Conservation (phyloP, 352 stramenopile genomes). For the Phytophthora parvispora region DNA sequence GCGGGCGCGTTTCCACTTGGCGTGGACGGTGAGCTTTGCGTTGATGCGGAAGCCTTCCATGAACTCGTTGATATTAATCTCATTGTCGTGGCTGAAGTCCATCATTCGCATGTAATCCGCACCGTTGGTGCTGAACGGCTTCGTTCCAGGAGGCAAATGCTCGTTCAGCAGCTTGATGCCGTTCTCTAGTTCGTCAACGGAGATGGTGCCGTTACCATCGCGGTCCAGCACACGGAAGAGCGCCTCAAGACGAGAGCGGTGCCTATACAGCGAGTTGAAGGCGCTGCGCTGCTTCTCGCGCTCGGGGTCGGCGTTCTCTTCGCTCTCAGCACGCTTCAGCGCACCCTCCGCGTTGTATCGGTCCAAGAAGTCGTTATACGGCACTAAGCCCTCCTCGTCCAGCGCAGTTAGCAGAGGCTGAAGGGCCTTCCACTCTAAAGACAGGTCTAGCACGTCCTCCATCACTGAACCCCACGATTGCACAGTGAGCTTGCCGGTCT, state of each 20-base stretch:
- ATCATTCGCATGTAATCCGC: slow-evolving; percentile 89
- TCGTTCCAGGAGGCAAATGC: slow-evolving; percentile 71
- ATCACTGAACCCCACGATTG: slow-evolving; percentile 71
- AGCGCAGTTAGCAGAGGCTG: slow-evolving; percentile 82
- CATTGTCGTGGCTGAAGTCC: slow-evolving; percentile 88
- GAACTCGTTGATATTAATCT: slow-evolving; percentile 94
- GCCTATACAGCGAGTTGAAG: slow-evolving; percentile 88
- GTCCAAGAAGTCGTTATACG: slow-evolving; percentile 79
- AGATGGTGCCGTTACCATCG: slow-evolving; percentile 88
- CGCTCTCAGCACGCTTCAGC: slow-evolving; percentile 24
- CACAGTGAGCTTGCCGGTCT: slow-evolving; percentile 57
- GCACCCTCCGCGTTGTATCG: slow-evolving; percentile 80
- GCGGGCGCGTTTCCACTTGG: slow-evolving; percentile 89
- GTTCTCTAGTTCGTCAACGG: slow-evolving; percentile 82
- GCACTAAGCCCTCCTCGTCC: slow-evolving; percentile 73
- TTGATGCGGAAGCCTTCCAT: slow-evolving; percentile 92
- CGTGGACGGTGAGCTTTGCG: slow-evolving; percentile 85
- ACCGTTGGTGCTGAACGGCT: slow-evolving; percentile 77
- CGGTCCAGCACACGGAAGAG: slow-evolving; percentile 87
- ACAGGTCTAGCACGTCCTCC: slow-evolving; percentile 84
- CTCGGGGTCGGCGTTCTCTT: slow-evolving; percentile 46
- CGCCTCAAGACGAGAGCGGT: slow-evolving; percentile 82
- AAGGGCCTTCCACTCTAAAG: slow-evolving; percentile 81
- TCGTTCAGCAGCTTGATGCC: slow-evolving; percentile 87
- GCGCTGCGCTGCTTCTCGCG: slow-evolving; percentile 64